These are phyloP conservation scores for Coniochaeta ligniaria DNA, from an alignment of 2,329 filamentous ascomycete genomes.

Conservation along the genomic window DNA sequence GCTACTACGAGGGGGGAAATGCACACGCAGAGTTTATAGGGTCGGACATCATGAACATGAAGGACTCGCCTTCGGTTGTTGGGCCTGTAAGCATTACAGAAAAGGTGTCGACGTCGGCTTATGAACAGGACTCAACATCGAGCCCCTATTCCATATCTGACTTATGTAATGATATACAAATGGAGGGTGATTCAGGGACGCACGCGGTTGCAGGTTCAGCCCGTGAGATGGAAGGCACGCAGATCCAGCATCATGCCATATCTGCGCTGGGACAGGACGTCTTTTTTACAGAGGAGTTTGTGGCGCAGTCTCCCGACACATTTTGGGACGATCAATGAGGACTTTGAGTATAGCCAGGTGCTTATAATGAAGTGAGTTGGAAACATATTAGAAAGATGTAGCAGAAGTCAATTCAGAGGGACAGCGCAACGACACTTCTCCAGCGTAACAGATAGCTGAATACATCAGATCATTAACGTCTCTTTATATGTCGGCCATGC, in stretches of 20 bases:
- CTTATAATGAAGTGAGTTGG: too few relatives aligned
- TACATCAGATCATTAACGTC: background rate
- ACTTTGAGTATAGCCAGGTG: too few relatives aligned
- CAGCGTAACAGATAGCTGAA: background rate
- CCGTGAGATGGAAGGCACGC: background rate
- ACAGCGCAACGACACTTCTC: background rate
- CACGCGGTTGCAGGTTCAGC: background rate
- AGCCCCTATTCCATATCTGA: background rate
- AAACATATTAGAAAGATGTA: background rate
- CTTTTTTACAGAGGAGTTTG: background rate
- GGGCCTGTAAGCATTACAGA: background rate
- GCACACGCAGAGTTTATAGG: background rate
- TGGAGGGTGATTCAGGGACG: background rate
- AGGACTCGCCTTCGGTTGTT: background rate
- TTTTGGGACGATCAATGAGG: background rate
- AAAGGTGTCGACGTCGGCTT: background rate
- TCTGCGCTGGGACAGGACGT: background rate
- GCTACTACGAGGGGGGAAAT: background rate
- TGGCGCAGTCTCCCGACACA: background rate
- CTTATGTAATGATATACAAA: background rate
- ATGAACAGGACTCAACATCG: background rate
- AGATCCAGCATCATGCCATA: background rate
- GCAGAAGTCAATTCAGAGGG: background rate
- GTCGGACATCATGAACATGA: background rate
- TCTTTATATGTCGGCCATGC: background rate